These are phyloP conservation scores for Metschnikowia gruessii DNA, from an alignment of 805 yeast species.

Conservation along the genomic window DNA sequence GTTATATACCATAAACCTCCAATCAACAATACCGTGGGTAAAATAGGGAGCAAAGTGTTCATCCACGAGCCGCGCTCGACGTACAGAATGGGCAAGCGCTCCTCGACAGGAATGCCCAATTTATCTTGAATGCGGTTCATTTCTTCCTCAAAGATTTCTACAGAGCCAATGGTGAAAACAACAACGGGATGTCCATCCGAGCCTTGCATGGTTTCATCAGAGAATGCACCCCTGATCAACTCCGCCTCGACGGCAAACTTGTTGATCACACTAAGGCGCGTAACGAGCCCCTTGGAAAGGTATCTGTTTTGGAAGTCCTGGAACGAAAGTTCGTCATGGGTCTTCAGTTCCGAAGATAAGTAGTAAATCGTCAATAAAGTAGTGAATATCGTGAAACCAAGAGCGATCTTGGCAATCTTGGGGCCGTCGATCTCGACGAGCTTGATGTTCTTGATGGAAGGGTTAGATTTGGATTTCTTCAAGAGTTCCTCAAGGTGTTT, in stretches of 20 bases:
- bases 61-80: slow-evolving; percentile 64
- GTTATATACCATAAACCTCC: slow-evolving; percentile 76
- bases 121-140: slow-evolving; percentile 69
- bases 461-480: slow-evolving; percentile 30
- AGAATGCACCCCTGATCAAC: slow-evolving; percentile 45
- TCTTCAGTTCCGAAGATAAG: slow-evolving; percentile 14
- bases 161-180: slow-evolving; percentile 83
- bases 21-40: slow-evolving; percentile 77
- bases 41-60: slow-evolving; percentile 61
- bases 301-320: slow-evolving; percentile 84
- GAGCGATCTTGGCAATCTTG: slow-evolving; percentile 13
- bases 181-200: slow-evolving; percentile 45
- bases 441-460: slow-evolving; percentile 33
- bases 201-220: slow-evolving; percentile 40
- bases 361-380: slow-evolving; percentile 15
- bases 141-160: slow-evolving; percentile 81
- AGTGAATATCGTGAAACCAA: slow-evolving; percentile 21
- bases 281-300: slow-evolving; percentile 74
- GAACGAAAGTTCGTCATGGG: slow-evolving; percentile 46
- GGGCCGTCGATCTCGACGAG: slow-evolving; percentile 23
- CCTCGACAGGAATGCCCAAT: slow-evolving; percentile 61
- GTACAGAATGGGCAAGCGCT: slow-evolving; percentile 75
- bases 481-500: slow-evolving; percentile 34
- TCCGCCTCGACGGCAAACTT: slow-evolving; percentile 69
- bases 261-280: slow-evolving; percentile 69